A percentile compares a stretch with the other conserved stretches of the same genome.
These are phyloP conservation scores for Agaricus subrufescens DNA, from an alignment of 768 basidiomycete genomes.

Conservation along the genomic window DNA sequence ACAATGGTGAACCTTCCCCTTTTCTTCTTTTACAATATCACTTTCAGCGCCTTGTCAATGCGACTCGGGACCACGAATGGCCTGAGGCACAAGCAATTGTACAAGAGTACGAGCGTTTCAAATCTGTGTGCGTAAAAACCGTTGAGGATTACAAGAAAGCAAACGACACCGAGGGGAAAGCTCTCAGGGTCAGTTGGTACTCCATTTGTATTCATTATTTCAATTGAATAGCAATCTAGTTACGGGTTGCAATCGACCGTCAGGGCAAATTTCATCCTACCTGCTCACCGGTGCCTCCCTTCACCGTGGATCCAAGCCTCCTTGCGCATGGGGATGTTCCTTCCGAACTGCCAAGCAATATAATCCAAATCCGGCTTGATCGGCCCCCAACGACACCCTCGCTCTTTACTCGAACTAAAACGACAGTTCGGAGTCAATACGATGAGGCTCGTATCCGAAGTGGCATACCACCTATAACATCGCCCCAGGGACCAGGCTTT, in stretches of 20 bases:
- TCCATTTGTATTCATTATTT: background rate
- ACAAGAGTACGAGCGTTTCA: conserved; percentile 36
- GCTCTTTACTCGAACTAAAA: conserved; percentile 65
- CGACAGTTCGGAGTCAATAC: conserved; percentile 58
- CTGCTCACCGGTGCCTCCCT: conserved; percentile 13
- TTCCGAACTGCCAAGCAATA: conserved; percentile 13
- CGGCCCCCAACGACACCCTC: conserved; percentile 46
- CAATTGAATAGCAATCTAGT: conserved; percentile 24
- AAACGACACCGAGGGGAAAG: conserved; percentile 15
- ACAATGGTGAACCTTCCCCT: conserved; percentile 44
- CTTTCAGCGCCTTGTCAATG: conserved; percentile 50
- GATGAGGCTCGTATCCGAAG: conserved; percentile 58
- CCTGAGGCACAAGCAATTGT: conserved; percentile 20
- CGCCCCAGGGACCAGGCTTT: conserved; percentile 22
- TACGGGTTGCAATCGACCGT: conserved; percentile 46
- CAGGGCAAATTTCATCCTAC: conserved; percentile 17
- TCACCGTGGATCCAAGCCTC: conserved; percentile 35
- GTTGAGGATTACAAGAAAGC: conserved; percentile 25
- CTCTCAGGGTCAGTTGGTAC: conserved; percentile 26
- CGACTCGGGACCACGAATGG: conserved; percentile 53
- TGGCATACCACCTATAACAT: conserved; percentile 31
- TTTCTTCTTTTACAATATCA: conserved; percentile 64
- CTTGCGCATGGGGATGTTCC: conserved; percentile 30
- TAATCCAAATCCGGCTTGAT: conserved; percentile 53
- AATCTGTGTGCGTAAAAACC: conserved; percentile 39